Conservation (phyloP, 1,139 yeast genomes). For the Suhomyces chickasaworum region DNA sequence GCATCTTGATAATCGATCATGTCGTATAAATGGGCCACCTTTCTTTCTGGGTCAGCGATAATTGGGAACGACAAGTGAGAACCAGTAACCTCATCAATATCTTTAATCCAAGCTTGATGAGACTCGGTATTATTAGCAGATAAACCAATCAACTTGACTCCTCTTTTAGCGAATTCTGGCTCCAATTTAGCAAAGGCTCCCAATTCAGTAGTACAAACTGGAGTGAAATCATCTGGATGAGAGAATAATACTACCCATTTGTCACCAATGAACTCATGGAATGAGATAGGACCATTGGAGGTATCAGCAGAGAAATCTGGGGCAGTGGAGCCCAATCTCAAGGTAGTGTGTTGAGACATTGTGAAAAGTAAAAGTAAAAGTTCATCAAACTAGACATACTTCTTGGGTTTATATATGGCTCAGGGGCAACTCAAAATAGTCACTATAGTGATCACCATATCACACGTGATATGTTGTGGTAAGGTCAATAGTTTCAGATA, state of each 20-base stretch:
- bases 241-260: slow-evolving; percentile 85
- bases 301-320: slow-evolving; percentile 84
- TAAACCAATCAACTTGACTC: slow-evolving; percentile 81
- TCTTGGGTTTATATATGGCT: slow-evolving; percentile 8
- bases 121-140: slow-evolving; percentile 78
- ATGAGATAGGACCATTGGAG: slow-evolving; percentile 73
- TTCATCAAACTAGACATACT: not conserved
- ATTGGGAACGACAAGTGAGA: slow-evolving; percentile 78
- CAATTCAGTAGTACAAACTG: slow-evolving; percentile 92
- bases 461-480: slow-evolving; percentile 16
- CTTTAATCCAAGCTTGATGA: slow-evolving; percentile 82
- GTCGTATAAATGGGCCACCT: slow-evolving; percentile 81
- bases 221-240: slow-evolving; percentile 94
- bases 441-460: slow-evolving; percentile 9
- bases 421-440: not conserved
- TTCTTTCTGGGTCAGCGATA: slow-evolving; percentile 79
- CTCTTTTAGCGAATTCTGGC: slow-evolving; percentile 79
- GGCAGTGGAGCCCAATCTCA: slow-evolving; percentile 58
- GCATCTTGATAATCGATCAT: slow-evolving; percentile 91
- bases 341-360: slow-evolving; percentile 15
- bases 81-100: slow-evolving; percentile 79
- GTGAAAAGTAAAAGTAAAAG: not conserved
- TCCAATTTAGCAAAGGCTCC: slow-evolving; percentile 87
- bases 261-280: slow-evolving; percentile 80
- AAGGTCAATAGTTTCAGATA: no score